Percentiles rank a stretch among this genome's conserved stretches.
These are phyloP conservation scores for Fraxinus ornus DNA, from an alignment of 305 asterid species.

Conservation along the genomic window DNA sequence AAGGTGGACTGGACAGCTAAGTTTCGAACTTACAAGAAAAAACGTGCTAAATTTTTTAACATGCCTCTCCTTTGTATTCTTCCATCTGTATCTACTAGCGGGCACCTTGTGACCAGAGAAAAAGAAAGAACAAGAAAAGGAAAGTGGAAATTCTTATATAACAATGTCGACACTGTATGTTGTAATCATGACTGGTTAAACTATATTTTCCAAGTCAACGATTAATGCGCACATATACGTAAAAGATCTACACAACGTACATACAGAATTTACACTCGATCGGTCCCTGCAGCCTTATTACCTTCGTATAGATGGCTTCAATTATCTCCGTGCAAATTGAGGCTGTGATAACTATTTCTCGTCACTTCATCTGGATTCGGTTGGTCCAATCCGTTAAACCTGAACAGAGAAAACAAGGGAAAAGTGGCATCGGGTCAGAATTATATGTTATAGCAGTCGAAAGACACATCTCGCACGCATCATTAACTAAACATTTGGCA, in stretches of 20 bases:
- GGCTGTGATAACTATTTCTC: background rate
- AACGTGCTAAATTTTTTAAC: background rate
- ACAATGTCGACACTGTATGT: background rate
- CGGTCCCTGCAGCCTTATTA: background rate
- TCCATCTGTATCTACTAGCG: background rate
- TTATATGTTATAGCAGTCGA: background rate
- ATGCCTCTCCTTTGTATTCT: background rate
- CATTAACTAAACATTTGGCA: background rate
- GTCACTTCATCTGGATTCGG: constrained; percentile 13
- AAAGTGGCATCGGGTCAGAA: constrained; percentile 20
- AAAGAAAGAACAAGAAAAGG: background rate
- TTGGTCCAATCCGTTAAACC: constrained; percentile 33
- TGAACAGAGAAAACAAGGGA: constrained; percentile 5
- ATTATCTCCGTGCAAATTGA: background rate
- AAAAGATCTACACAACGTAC: background rate
- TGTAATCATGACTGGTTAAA: background rate
- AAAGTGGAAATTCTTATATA: background rate
- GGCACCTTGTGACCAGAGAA: background rate
- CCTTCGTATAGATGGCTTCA: background rate
- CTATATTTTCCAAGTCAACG: background rate
- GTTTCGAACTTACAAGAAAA: background rate
- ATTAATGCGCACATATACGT: background rate
- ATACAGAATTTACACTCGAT: background rate
- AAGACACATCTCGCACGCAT: background rate
- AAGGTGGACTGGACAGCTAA: background rate